Evolutionary conservation across 768 basidiomycete species (phyloP), one percentile per base, ranked within the genome.

Genomic region (Phlebiopsis flavidoalba): DNA sequence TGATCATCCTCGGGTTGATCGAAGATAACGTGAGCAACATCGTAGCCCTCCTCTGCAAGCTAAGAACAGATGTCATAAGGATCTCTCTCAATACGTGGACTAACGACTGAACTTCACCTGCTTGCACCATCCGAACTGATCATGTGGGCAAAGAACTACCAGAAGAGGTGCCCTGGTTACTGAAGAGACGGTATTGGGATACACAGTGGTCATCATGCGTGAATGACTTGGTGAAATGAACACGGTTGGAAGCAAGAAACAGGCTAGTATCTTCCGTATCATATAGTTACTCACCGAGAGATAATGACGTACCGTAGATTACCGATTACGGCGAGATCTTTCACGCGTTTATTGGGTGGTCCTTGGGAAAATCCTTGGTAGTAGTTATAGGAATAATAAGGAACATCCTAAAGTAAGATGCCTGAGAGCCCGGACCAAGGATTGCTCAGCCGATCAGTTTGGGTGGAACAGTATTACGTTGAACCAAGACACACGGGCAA

Each of bases 11-110:
- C 22, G 66, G 53, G 12, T 58, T 51, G 26, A 48, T 26, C 56
- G 36, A 71, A 73, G 4, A 63, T 33, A 10, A 76, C 56, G 35
- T 73, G 74, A 10, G 72, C 56, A 17, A 76, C 70, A n/a, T 70
- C 63, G 61, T 78, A 76, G 26, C 77, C 77, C 62, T 79, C 78
- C 58, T 75, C 73, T 35, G 76, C 60, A 37, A 70, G 61, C 55
- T 56, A 26, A 21, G 7, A 12, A 12, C 1, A 45, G 22, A 47
- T 47, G 10, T 58, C 57, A 35, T 19, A 21, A 31, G 10, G n/a
- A n/a, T 35, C 4, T 48, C 6, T n/a, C n/a, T 19, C 24, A n/a
- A 3, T 36, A 26, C 19, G 36, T 5, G 21, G 52, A 43, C 11
- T 12, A 47, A 31, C 26, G 36, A 58, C 14, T 36, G 21, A 17